These are phyloP conservation scores for Aureobasidium sp. DNA, from an alignment of 2,329 filamentous ascomycete genomes.

Conservation along the genomic window DNA sequence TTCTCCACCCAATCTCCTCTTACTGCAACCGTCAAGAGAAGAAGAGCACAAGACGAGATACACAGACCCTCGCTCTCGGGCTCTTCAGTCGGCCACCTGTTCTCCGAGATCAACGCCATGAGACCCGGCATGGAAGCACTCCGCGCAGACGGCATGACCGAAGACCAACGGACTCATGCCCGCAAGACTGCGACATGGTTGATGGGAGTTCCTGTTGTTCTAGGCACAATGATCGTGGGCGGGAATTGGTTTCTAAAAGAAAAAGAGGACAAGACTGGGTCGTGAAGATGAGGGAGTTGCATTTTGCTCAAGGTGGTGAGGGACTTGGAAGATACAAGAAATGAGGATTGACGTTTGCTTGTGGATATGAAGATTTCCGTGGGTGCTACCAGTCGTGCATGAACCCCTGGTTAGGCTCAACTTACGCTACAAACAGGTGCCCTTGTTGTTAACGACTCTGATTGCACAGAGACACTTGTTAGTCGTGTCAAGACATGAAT, in stretches of 20 bases:
- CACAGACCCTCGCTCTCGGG: conserved; percentile 26
- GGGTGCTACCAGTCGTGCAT: conserved; percentile 4
- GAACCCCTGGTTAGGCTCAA: neutral
- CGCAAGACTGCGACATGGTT: conserved; percentile 20
- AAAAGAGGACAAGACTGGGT: neutral
- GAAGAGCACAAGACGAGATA: neutral
- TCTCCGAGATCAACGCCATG: conserved; percentile 26
- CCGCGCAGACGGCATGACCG: conserved; percentile 23
- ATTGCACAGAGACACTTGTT: neutral
- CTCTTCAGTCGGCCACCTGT: conserved; percentile 24
- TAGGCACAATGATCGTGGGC: conserved; percentile 20
- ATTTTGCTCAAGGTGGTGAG: neutral
- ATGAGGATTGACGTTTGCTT: neutral
- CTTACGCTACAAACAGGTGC: neutral
- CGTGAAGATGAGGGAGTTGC: neutral
- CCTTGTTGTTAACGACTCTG: neutral
- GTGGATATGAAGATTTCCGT: neutral
- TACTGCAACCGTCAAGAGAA: neutral
- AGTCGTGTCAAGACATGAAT: neutral
- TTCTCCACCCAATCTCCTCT: neutral
- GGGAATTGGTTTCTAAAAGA: conserved; percentile 7
- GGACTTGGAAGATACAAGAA: neutral
- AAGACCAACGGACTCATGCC: conserved; percentile 23
- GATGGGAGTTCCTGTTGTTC: conserved; percentile 19
- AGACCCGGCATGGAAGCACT: conserved; percentile 25